These are phyloP conservation scores for Moelleriella libera DNA, from an alignment of 2,329 filamentous ascomycete species.

Conservation along the genomic window DNA sequence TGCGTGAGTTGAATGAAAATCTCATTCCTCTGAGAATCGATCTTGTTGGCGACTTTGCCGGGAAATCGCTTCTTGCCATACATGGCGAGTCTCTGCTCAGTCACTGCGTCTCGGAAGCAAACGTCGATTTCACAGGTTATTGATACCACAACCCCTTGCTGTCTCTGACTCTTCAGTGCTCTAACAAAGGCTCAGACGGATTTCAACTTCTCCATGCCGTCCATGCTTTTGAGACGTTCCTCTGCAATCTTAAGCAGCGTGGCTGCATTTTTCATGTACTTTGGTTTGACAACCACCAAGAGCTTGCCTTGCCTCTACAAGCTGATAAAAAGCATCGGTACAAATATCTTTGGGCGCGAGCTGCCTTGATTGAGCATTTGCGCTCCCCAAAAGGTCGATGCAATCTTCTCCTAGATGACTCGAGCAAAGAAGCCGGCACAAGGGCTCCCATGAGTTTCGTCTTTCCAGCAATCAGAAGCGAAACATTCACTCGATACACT, in stretches of 20 bases:
- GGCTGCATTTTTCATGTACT: conserved; percentile 59
- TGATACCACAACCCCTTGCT: background rate
- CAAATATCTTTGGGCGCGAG: conserved; percentile 49
- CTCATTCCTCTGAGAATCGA: conserved; percentile 31
- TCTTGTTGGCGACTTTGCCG: conserved; percentile 62
- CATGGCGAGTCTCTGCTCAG: conserved; percentile 61
- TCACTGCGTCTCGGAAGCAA: conserved; percentile 44
- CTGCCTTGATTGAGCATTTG: conserved; percentile 48
- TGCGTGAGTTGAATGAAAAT: background rate
- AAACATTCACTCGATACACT: conserved; percentile 41
- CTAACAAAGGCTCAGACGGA: conserved; percentile 25
- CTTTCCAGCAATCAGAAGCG: conserved; percentile 23
- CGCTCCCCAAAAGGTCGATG: background rate
- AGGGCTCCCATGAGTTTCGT: background rate
- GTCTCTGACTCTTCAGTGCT: background rate
- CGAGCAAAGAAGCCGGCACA: conserved; percentile 16
- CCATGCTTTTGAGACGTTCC: conserved; percentile 52
- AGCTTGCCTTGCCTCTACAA: conserved; percentile 40
- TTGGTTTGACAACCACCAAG: conserved; percentile 47
- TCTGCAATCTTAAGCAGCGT: conserved; percentile 34
- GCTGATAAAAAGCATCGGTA: conserved; percentile 6
- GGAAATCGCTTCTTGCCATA: conserved; percentile 57
- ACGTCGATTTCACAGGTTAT: conserved; percentile 43
- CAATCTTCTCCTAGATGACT: background rate
- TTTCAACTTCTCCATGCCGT: conserved; percentile 60